phyloP scores from a whole-genome alignment of 305 asterid species.

The Rubia peregrina region DNA sequence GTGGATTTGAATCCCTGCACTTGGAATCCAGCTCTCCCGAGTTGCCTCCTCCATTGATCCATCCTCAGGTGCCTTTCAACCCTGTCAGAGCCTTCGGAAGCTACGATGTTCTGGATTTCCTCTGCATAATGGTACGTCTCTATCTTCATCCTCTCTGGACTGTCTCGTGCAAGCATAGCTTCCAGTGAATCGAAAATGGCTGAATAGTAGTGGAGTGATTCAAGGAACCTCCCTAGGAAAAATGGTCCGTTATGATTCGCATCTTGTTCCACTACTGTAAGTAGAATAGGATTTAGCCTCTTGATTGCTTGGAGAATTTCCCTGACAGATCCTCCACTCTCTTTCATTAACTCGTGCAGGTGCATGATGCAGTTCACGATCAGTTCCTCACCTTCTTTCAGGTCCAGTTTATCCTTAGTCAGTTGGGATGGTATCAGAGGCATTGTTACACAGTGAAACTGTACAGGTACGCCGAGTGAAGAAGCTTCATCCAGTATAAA shows the following conservation, averaged over 20 bases:
- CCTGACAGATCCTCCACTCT: constrained; percentile 54
- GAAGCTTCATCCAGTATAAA: constrained; percentile 29
- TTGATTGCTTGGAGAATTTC: constrained; percentile 42
- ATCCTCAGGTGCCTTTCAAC: constrained; percentile 58
- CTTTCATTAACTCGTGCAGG: constrained; percentile 46
- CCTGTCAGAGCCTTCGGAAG: constrained; percentile 45
- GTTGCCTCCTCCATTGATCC: constrained; percentile 62
- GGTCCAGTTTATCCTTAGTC: constrained; percentile 33
- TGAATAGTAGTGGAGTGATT: constrained; percentile 55
- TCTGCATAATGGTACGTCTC: constrained; percentile 39
- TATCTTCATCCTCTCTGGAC: constrained; percentile 37
- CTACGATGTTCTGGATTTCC: constrained; percentile 53
- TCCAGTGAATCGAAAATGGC: constrained; percentile 62
- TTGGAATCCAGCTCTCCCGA: constrained; percentile 52
- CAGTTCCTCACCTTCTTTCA: constrained; percentile 36
- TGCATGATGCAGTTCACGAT: constrained; percentile 46
- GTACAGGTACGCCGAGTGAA: constrained; percentile 29
- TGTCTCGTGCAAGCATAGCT: constrained; percentile 30
- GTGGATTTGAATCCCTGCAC: constrained; percentile 35
- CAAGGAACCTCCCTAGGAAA: constrained; percentile 55
- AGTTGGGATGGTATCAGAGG: constrained; percentile 23
- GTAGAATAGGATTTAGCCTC: constrained; percentile 32
- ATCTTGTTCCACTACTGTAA: constrained; percentile 61
- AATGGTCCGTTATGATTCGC: constrained; percentile 65
- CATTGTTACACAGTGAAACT: constrained; percentile 26